A percentile compares a stretch with the other conserved stretches of the same genome.
phyloP scores from a whole-genome alignment of 192 early-diverging fungal genomes.

The Linnemannia elongata region DNA sequence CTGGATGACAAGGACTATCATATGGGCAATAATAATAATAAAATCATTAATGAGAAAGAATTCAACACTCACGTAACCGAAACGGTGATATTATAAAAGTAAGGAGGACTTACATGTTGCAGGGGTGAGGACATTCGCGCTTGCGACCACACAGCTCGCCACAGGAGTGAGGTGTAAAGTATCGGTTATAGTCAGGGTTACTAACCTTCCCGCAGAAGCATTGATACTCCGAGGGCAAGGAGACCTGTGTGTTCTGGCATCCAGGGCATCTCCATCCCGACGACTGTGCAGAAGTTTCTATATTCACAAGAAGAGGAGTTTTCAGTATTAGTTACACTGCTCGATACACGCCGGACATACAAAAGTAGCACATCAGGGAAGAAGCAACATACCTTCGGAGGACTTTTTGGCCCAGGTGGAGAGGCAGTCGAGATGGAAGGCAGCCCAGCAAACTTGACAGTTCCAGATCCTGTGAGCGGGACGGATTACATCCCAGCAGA shows the following conservation, averaged over 20 bases:
- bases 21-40: slow-evolving; percentile 4
- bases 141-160: slow-evolving; percentile 76
- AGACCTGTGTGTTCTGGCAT: slow-evolving; percentile 78
- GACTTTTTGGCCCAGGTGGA: slow-evolving; percentile 81
- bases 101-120: slow-evolving; percentile 65
- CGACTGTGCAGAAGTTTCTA: background rate
- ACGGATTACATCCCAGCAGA: slow-evolving; percentile 89
- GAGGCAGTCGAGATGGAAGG: slow-evolving; percentile 90
- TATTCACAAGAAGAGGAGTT: background rate
- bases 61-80: background rate
- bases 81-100: background rate
- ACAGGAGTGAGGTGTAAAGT: slow-evolving; percentile 84
- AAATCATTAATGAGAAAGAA: background rate
- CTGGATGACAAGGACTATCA: slow-evolving; percentile 85
- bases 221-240: slow-evolving; percentile 77
- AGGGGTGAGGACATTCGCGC: slow-evolving; percentile 79
- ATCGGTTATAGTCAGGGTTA: slow-evolving; percentile 73
- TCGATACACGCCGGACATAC: background rate
- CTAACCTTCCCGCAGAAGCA: slow-evolving; percentile 88
- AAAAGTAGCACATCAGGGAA: background rate
- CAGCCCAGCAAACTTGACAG: slow-evolving; percentile 87
- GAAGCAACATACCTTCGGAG: slow-evolving; percentile 51
- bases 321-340: background rate
- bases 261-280: slow-evolving; percentile 90
- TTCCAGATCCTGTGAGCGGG: slow-evolving; percentile 80